These are phyloP conservation scores for Mortierella antarctica DNA, from an alignment of 192 early-diverging fungal genomes.

Conservation along the genomic window DNA sequence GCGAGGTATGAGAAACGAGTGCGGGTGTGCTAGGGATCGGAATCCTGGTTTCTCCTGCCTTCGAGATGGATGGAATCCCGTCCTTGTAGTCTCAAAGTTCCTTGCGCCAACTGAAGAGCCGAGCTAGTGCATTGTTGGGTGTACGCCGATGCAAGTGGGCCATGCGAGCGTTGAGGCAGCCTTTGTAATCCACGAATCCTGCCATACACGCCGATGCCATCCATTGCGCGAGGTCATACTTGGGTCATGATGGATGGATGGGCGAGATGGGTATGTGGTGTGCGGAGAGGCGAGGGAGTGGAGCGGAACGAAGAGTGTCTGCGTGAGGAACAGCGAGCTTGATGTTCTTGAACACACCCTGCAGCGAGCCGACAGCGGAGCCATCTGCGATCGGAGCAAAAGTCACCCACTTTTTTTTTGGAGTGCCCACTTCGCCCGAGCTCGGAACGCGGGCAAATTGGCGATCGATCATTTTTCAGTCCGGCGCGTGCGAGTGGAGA, in stretches of 20 bases:
- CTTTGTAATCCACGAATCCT: too few species aligned
- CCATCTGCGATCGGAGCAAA: not conserved
- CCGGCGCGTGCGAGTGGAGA: too few species aligned
- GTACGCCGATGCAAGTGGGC: not conserved
- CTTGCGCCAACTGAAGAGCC: too few species aligned
- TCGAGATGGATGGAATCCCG: not conserved
- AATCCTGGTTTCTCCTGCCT: not conserved
- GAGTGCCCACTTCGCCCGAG: not conserved
- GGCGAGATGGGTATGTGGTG: not conserved
- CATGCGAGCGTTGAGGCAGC: not conserved
- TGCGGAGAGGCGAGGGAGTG: not conserved
- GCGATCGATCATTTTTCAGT: too few species aligned
- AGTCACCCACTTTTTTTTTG: not conserved
- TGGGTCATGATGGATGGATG: conserved; percentile 4
- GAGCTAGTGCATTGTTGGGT: too few species aligned
- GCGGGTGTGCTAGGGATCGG: not conserved
- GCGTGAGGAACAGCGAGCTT: not conserved
- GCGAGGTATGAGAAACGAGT: not conserved
- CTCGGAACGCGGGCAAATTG: not conserved
- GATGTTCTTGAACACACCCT: not conserved
- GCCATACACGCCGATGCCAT: not conserved
- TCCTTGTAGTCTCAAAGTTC: too few species aligned
- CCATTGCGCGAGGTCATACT: not conserved
- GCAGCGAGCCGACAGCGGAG: not conserved
- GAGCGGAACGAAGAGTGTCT: not conserved